phyloP scores from a whole-genome alignment of 257 asterid genomes.

The Penstemon eatonii region DNA sequence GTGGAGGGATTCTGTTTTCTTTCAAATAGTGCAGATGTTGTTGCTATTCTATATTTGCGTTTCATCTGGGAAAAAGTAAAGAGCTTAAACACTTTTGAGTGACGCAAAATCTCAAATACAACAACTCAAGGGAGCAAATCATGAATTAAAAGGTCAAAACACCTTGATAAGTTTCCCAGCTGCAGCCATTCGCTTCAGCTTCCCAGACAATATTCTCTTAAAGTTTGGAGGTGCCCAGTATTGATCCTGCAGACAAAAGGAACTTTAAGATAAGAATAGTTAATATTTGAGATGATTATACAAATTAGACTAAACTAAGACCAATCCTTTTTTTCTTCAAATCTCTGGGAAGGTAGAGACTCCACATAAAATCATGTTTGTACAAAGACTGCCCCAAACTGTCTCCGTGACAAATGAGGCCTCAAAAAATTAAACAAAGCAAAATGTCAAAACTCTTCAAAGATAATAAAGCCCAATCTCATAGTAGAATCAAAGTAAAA shows the following conservation, averaged over 20 bases:
- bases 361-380: too few species aligned
- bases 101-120: slow-evolving; percentile 3
- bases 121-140: background rate
- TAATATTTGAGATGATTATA: background rate
- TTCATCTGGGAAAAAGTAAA: slow-evolving; percentile 39
- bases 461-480: too few species aligned
- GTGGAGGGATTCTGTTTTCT: slow-evolving; percentile 35
- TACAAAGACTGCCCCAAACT: too few species aligned
- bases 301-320: too few species aligned
- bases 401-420: too few species aligned
- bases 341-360: too few species aligned
- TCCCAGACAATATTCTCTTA: slow-evolving; percentile 45
- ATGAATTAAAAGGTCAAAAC: slow-evolving; percentile 13
- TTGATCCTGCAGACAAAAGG: slow-evolving; percentile 38
- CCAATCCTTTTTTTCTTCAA: too few species aligned
- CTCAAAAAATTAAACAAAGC: too few species aligned
- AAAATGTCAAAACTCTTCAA: too few species aligned
- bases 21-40: slow-evolving; percentile 30
- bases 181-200: slow-evolving; percentile 51
- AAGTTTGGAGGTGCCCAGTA: slow-evolving; percentile 62
- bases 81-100: background rate
- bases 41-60: slow-evolving; percentile 39
- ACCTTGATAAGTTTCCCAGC: slow-evolving; percentile 51
- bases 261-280: slow-evolving; percentile 6
- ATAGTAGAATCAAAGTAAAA: too few species aligned